Conservation (phyloP, 225 moss, liverwort and hornwort species). For the Bryoerythrophyllum caledonicum region DNA sequence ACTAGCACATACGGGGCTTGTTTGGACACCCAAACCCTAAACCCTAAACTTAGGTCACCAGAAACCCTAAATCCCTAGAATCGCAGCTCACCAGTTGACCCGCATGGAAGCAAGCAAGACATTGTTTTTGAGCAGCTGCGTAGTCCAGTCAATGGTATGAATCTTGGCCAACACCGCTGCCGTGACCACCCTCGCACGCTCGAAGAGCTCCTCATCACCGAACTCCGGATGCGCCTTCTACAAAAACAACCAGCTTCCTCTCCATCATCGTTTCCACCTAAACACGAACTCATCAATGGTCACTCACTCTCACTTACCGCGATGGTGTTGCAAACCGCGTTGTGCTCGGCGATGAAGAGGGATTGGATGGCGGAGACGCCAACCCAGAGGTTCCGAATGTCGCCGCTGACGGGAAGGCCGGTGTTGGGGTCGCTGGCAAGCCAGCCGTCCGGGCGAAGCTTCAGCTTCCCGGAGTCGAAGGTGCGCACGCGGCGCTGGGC, state of each 20-base stretch:
- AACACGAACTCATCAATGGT: no score
- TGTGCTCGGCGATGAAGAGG: conserved; percentile 58
- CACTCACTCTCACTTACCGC: conserved; percentile 28
- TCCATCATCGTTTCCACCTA: no score
- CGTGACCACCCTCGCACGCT: conserved; percentile 28
- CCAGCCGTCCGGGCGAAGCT: conserved; percentile 24
- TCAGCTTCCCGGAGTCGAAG: conserved; percentile 34
- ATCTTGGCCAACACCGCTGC: conserved; percentile 53
- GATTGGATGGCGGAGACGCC: conserved; percentile 44
- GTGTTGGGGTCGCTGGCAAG: conserved; percentile 22
- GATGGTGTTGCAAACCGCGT: conserved; percentile 41
- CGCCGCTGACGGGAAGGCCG: conserved; percentile 32
- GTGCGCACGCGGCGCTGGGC: conserved; percentile 12
- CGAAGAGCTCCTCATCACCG: conserved; percentile 39
- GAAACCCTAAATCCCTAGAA: not conserved
- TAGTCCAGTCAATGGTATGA: conserved; percentile 62
- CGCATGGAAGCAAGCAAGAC: conserved; percentile 37
- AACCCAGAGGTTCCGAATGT: conserved; percentile 45
- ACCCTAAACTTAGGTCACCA: no score
- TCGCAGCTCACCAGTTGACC: conserved; percentile 39
- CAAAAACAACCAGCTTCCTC: no score
- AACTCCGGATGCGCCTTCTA: conserved; percentile 26
- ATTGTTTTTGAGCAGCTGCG: conserved; percentile 51
- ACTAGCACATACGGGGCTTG: no score
- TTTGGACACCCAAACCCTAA: no score